Percentiles rank a stretch among this genome's conserved stretches.
Evolutionary conservation across 2,329 filamentous ascomycete genomes (phyloP).

Genomic region (Fusarium sp.): DNA sequence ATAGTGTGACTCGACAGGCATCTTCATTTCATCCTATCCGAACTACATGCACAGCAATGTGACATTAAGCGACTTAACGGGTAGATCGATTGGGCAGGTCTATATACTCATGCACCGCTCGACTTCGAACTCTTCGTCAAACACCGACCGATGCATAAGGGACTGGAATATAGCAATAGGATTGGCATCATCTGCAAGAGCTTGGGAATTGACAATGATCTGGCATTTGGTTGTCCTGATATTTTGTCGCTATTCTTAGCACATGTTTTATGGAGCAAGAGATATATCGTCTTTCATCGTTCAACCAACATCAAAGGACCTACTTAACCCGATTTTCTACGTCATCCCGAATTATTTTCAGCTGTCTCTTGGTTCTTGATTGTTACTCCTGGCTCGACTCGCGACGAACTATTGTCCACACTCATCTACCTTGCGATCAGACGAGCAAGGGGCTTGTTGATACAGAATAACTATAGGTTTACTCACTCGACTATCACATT

Average conservation of each 20-base stretch:
- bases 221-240: conserved; percentile 4
- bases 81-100: not conserved
- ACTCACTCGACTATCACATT: not conserved
- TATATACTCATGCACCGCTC: not conserved
- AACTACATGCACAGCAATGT: not conserved
- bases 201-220: conserved; percentile 10
- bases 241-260: not conserved
- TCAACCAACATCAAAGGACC: too few relatives aligned
- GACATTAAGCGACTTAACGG: not conserved
- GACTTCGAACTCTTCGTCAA: conserved; percentile 5
- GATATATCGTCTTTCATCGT: not conserved
- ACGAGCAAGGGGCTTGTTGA: not conserved
- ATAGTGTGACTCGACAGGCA: not conserved
- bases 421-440: not conserved
- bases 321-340: too few relatives aligned
- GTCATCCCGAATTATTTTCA: too few relatives aligned
- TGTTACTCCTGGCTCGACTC: not conserved
- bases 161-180: too few relatives aligned
- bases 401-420: not conserved
- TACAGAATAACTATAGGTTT: not conserved
- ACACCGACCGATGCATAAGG: not conserved
- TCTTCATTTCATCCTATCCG: not conserved
- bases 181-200: conserved; percentile 2
- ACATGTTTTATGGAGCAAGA: conserved; percentile 22
- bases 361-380: not conserved